Evolutionary conservation across 768 basidiomycete genomes (phyloP).

Genomic region (Russula emetica): DNA sequence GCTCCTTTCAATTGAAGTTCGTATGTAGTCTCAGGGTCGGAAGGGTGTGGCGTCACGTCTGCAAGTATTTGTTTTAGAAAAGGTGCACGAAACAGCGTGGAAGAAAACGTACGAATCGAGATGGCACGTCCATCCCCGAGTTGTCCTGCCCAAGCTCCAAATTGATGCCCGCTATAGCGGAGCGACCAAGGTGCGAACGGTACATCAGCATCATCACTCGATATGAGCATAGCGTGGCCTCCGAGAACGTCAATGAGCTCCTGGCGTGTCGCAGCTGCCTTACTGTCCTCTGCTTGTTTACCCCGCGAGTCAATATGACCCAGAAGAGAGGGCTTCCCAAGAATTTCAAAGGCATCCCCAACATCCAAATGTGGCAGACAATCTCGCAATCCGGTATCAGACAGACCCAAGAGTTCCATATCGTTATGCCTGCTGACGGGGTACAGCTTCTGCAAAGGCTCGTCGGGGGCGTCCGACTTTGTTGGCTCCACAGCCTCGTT

Average conservation of each 20-base stretch:
- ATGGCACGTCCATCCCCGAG: slow-evolving; percentile 94
- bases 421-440: slow-evolving; percentile 46
- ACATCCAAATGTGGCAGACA: slow-evolving; percentile 82
- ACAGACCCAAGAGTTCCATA: slow-evolving; percentile 65
- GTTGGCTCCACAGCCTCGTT: slow-evolving; percentile 31
- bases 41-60: slow-evolving; percentile 78
- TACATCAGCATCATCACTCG: slow-evolving; percentile 34
- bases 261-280: slow-evolving; percentile 48
- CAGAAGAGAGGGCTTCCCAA: slow-evolving; percentile 58
- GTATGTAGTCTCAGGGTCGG: slow-evolving; percentile 49
- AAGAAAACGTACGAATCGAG: slow-evolving; percentile 55
- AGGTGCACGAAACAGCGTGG: neutral
- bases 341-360: slow-evolving; percentile 69
- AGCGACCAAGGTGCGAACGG: slow-evolving; percentile 69
- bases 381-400: slow-evolving; percentile 63
- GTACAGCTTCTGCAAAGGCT: slow-evolving; percentile 45
- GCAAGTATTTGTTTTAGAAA: neutral
- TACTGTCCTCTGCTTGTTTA: slow-evolving; percentile 30
- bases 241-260: slow-evolving; percentile 79
- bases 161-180: slow-evolving; percentile 89
- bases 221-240: slow-evolving; percentile 69
- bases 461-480: slow-evolving; percentile 31
- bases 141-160: slow-evolving; percentile 88
- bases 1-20: slow-evolving; percentile 95
- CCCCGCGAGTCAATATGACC: slow-evolving; percentile 31